Percentiles rank a stretch among this genome's conserved stretches.
phyloP scores from a whole-genome alignment of 2,329 filamentous ascomycete genomes.

The Penicillium fuscoglaucum region DNA sequence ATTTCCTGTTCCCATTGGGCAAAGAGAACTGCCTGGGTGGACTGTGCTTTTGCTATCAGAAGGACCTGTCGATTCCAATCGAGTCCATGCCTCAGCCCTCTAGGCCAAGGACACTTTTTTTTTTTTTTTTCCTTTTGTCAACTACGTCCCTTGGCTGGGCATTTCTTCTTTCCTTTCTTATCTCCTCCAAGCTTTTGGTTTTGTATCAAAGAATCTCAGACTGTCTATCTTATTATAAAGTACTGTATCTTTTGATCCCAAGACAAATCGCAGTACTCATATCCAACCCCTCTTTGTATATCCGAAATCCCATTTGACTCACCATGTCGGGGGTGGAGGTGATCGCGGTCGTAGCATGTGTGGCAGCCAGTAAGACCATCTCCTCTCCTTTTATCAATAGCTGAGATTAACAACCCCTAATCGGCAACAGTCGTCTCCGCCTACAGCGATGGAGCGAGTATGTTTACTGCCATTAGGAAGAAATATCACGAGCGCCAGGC shows the following conservation, averaged over 20 bases:
- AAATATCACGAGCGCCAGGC: slow-evolving; percentile 24
- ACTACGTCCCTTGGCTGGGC: neutral
- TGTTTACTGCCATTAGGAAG: slow-evolving; percentile 32
- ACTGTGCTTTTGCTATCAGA: slow-evolving; percentile 10
- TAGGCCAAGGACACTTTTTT: neutral
- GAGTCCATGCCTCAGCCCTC: neutral
- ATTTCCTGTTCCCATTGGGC: neutral
- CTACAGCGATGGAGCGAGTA: slow-evolving; percentile 33
- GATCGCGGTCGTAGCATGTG: slow-evolving; percentile 24
- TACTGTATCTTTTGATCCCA: too few relatives aligned
- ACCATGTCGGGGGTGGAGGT: slow-evolving; percentile 26
- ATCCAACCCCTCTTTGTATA: neutral
- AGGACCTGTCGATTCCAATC: neutral
- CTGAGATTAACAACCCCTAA: neutral
- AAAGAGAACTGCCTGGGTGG: neutral
- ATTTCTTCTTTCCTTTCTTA: neutral
- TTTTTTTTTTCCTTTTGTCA: neutral
- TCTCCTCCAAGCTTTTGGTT: neutral
- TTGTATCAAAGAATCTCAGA: neutral
- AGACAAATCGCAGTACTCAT: neutral
- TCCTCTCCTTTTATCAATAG: neutral
- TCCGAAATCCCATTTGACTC: neutral
- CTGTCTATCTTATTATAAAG: neutral
- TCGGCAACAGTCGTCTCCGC: slow-evolving; percentile 30
- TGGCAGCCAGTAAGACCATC: slow-evolving; percentile 22